Conservation (phyloP, 768 basidiomycete genomes). For the Hebeloma cylindrosporum region DNA sequence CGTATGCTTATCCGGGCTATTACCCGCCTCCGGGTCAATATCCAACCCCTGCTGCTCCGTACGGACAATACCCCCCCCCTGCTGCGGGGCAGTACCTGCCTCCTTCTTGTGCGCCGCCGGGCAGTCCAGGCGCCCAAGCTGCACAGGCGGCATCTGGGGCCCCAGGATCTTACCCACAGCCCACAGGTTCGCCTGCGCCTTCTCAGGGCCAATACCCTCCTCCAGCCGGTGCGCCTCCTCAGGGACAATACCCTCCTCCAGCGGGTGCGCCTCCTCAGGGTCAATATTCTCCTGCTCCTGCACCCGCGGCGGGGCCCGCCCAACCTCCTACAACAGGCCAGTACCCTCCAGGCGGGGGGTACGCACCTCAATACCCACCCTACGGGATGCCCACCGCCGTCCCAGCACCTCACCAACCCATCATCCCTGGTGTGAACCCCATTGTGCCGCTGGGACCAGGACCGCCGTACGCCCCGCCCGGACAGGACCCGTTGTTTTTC, state of each 20-base stretch:
- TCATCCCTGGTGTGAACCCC: not conserved
- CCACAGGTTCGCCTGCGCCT: too few species aligned
- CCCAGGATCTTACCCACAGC: too few species aligned
- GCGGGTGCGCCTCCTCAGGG: too few species aligned
- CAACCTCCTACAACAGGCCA: not conserved
- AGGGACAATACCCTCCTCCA: conserved; percentile 11
- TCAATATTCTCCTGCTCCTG: conserved; percentile 8
- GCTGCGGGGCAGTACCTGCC: conserved; percentile 4
- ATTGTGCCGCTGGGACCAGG: not conserved
- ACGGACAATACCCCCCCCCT: conserved; percentile 11
- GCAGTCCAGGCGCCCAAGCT: too few species aligned
- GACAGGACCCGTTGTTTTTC: conserved; percentile 26
- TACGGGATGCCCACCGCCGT: conserved; percentile 8
- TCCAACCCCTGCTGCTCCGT: conserved; percentile 8
- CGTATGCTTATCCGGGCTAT: conserved; percentile 19
- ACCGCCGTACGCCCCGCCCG: not conserved
- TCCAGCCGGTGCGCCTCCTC: conserved; percentile 14
- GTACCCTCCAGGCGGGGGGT: not conserved
- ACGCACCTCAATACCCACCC: not conserved
- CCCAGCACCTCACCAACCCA: not conserved
- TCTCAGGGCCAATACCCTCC: too few species aligned
- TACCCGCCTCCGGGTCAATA: conserved; percentile 14
- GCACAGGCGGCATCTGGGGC: too few species aligned
- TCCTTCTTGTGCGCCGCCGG: too few species aligned
- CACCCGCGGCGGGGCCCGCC: not conserved